phyloP scores from a whole-genome alignment of 805 yeast species.

The Kodamaea nitidulidarum region DNA sequence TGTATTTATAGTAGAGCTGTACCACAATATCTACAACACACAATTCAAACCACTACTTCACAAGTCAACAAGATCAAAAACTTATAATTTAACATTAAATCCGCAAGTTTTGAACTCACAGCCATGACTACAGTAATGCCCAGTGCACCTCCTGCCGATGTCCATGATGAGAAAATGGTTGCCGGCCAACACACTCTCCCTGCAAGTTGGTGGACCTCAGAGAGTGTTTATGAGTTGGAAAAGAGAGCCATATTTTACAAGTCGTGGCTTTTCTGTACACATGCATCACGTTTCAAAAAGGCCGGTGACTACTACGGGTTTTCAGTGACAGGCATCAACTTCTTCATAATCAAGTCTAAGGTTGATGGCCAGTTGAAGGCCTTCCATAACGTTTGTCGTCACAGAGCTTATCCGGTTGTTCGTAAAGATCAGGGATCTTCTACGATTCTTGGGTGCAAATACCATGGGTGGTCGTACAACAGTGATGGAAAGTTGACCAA shows the following conservation, averaged over 20 bases:
- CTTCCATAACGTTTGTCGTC: slow-evolving; percentile 63
- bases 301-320: slow-evolving; percentile 56
- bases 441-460: slow-evolving; percentile 53
- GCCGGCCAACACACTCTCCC: slow-evolving; percentile 49
- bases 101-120: background rate
- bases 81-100: too few species aligned
- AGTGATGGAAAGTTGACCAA: slow-evolving; percentile 56
- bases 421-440: slow-evolving; percentile 59
- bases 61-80: too few species aligned
- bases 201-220: slow-evolving; percentile 64
- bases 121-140: slow-evolving; percentile 12
- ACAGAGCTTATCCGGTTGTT: slow-evolving; percentile 60
- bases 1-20: background rate
- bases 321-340: slow-evolving; percentile 49
- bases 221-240: slow-evolving; percentile 54
- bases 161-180: slow-evolving; percentile 14
- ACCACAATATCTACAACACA: background rate
- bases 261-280: slow-evolving; percentile 54
- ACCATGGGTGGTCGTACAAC: slow-evolving; percentile 65
- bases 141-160: slow-evolving; percentile 21
- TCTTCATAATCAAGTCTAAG: slow-evolving; percentile 52
- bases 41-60: too few species aligned
- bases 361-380: slow-evolving; percentile 47
- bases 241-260: slow-evolving; percentile 54
- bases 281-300: slow-evolving; percentile 48